phyloP scores from a whole-genome alignment of 306 rosid species.

The Bauhinia variegata region DNA sequence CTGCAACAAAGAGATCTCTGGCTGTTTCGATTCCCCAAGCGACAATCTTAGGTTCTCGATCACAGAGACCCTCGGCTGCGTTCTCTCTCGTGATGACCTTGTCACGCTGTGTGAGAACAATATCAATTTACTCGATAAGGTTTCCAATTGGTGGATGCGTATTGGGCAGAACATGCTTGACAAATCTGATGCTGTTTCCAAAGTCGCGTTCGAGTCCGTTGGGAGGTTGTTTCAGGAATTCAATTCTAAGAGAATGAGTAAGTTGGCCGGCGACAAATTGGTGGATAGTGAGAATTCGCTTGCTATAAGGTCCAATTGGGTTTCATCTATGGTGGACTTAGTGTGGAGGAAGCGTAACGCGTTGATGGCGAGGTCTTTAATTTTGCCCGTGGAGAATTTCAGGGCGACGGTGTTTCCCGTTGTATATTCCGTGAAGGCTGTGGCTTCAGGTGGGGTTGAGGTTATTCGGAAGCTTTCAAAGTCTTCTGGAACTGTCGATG shows the following conservation, averaged over 20 bases:
- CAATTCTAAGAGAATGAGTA: conserved; percentile 87
- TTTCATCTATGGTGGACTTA: conserved; percentile 89
- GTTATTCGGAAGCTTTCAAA: conserved; percentile 82
- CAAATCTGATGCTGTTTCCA: conserved; percentile 76
- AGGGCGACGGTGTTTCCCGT: conserved; percentile 84
- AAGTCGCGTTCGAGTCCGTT: conserved; percentile 93
- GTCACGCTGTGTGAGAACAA: conserved; percentile 93
- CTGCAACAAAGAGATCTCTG: conserved; percentile 75
- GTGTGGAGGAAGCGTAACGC: conserved; percentile 96
- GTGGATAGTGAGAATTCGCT: conserved; percentile 95
- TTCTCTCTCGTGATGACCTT: conserved; percentile 94
- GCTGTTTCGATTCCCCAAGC: conserved; percentile 76
- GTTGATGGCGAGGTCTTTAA: conserved; percentile 84
- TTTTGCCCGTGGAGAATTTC: conserved; percentile 89
- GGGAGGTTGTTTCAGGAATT: conserved; percentile 95
- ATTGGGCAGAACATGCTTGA: conserved; percentile 88
- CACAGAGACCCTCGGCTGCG: conserved; percentile 90
- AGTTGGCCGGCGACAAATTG: conserved; percentile 86
- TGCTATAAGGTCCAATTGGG: conserved; percentile 95
- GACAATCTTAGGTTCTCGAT: conserved; percentile 83
- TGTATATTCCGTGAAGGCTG: conserved; percentile 87
- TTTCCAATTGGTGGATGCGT: conserved; percentile 88
- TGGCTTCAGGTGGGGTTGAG: conserved; percentile 86
- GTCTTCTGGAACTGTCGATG: conserved; percentile 44
- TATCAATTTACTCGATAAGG: conserved; percentile 76